phyloP scores from a whole-genome alignment of 495 filamentous ascomycete species.

The Hyaloscypha bicolor region DNA sequence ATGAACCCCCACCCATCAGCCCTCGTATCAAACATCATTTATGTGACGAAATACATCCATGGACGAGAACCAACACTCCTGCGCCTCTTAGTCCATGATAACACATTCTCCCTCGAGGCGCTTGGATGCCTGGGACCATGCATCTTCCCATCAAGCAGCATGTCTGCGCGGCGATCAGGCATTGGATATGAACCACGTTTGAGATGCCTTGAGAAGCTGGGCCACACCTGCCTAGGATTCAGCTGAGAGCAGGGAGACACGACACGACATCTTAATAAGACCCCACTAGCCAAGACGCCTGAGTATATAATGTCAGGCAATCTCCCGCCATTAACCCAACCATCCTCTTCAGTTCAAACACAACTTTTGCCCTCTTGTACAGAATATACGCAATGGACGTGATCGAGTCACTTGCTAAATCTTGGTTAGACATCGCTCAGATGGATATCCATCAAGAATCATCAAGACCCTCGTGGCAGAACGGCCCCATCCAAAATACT shows the following conservation, averaged over 20 bases:
- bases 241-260: constrained; percentile 1
- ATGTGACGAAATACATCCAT: too few species aligned
- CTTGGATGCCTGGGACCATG: too few species aligned
- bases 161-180: too few species aligned
- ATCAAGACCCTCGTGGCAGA: constrained; percentile 11
- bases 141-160: too few species aligned
- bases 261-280: constrained; percentile 1
- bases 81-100: too few species aligned
- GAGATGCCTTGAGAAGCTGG: constrained; percentile 9
- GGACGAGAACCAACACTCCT: too few species aligned
- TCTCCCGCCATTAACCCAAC: neutral
- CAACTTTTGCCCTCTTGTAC: neutral
- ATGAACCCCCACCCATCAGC: too few species aligned
- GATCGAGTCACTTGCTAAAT: constrained; percentile 1
- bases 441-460: constrained; percentile 14
- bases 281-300: neutral
- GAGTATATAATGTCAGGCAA: neutral
- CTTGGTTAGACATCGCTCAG: constrained; percentile 8
- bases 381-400: neutral
- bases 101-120: too few species aligned
- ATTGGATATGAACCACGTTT: too few species aligned
- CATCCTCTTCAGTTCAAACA: neutral
- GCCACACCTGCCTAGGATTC: neutral
- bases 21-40: too few species aligned
- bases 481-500: constrained; percentile 9